A percentile compares a stretch with the other conserved stretches of the same genome.
These are phyloP conservation scores for Scortechinia acanthostroma DNA, from an alignment of 2,329 filamentous ascomycete species.

Conservation along the genomic window DNA sequence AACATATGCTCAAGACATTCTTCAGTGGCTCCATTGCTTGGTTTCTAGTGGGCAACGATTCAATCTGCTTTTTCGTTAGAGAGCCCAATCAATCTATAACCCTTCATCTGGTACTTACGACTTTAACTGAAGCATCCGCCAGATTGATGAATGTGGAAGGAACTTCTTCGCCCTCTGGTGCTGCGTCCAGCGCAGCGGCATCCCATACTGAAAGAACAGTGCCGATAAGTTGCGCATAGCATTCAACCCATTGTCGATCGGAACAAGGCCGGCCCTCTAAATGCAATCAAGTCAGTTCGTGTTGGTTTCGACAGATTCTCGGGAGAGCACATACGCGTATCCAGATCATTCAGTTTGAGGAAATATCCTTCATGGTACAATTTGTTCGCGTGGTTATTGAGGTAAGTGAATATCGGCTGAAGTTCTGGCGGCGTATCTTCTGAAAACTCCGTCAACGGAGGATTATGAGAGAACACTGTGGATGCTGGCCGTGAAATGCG, in stretches of 20 bases:
- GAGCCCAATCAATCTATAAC: neutral
- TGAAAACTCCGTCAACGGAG: neutral
- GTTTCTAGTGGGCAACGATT: constrained; percentile 55
- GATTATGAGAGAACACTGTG: neutral
- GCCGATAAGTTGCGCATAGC: constrained; percentile 64
- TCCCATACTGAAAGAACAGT: constrained; percentile 66
- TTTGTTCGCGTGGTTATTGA: constrained; percentile 64
- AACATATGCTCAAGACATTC: constrained; percentile 62
- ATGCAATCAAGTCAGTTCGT: constrained; percentile 13
- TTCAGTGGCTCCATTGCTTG: constrained; percentile 46
- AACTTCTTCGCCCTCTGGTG: constrained; percentile 53
- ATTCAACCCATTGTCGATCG: constrained; percentile 60
- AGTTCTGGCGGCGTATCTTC: constrained; percentile 56
- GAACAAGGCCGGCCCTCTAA: constrained; percentile 52
- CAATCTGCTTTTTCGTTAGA: constrained; percentile 26
- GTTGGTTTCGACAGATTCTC: neutral
- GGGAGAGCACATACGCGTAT: constrained; percentile 48
- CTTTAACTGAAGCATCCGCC: constrained; percentile 65
- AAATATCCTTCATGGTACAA: constrained; percentile 68
- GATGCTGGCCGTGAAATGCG: neutral
- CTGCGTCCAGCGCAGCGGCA: constrained; percentile 54
- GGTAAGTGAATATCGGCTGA: constrained; percentile 58
- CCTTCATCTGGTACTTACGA: constrained; percentile 33
- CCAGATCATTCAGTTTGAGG: constrained; percentile 61
- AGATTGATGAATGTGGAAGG: constrained; percentile 64